Evolutionary conservation across 2,329 filamentous ascomycete species (phyloP).

Genomic region (Ophiocordyceps camponoti-leonardi): DNA sequence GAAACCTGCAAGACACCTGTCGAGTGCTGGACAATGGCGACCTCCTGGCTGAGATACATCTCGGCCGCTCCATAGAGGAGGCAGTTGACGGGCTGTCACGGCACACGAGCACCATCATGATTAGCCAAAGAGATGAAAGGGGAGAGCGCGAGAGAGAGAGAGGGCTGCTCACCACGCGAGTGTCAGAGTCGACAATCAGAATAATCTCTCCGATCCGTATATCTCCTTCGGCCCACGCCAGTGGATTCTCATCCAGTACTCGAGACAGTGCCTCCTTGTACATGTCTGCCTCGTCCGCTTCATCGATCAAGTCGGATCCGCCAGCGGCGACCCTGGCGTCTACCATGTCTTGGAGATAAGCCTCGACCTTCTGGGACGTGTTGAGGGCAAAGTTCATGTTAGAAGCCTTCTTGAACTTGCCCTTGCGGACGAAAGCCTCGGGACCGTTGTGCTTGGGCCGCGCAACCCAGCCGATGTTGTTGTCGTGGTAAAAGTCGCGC

Average conservation of each 20-base stretch:
- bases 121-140: neutral
- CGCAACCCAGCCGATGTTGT: conserved; percentile 54
- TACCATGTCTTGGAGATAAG: conserved; percentile 40
- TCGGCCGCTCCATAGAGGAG: conserved; percentile 64
- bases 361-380: conserved; percentile 53
- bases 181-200: conserved; percentile 58
- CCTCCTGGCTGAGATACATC: conserved; percentile 64
- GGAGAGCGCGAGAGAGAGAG: too few species aligned
- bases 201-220: conserved; percentile 77
- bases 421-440: conserved; percentile 42
- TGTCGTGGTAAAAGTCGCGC: conserved; percentile 51
- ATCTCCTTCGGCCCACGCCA: conserved; percentile 70
- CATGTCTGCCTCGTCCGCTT: conserved; percentile 47
- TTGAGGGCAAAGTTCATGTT: conserved; percentile 59
- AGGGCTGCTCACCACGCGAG: conserved; percentile 35
- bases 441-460: conserved; percentile 42
- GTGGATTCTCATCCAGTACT: conserved; percentile 47
- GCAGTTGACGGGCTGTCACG: conserved; percentile 43
- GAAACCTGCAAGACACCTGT: conserved; percentile 69
- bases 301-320: conserved; percentile 8
- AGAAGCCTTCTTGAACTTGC: conserved; percentile 55
- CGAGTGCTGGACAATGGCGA: conserved; percentile 63
- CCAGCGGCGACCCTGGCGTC: conserved; percentile 39
- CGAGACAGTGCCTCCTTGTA: conserved; percentile 50
- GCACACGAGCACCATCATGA: neutral